A percentile compares a stretch with the other conserved stretches of the same genome.
Evolutionary conservation across 2,329 filamentous ascomycete genomes (phyloP).

Genomic region (Aureobasidium namibiae): DNA sequence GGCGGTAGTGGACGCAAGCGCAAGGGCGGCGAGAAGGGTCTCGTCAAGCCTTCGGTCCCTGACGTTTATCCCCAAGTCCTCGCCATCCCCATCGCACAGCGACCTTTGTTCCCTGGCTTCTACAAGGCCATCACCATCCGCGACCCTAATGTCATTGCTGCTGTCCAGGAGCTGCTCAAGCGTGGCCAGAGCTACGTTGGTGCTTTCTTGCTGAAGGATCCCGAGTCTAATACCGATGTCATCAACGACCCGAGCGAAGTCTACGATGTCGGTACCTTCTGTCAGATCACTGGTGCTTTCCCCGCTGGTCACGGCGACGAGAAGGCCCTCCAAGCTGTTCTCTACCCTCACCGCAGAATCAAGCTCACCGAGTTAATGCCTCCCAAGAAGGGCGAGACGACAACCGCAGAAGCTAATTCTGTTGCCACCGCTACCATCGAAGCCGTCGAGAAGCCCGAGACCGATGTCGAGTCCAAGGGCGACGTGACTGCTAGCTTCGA

Average conservation of each 20-base stretch:
- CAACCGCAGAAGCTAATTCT: constrained; percentile 35
- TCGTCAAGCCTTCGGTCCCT: constrained; percentile 82
- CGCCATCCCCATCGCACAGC: constrained; percentile 89
- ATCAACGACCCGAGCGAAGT: constrained; percentile 88
- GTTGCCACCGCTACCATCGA: constrained; percentile 45
- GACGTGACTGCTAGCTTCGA: constrained; percentile 97
- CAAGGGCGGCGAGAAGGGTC: constrained; percentile 35
- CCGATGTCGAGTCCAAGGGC: constrained; percentile 60
- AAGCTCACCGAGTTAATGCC: constrained; percentile 77
- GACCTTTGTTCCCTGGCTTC: constrained; percentile 92
- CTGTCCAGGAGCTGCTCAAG: constrained; percentile 95
- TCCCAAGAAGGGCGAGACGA: constrained; percentile 44
- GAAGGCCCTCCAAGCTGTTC: constrained; percentile 71
- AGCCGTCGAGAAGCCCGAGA: constrained; percentile 8
- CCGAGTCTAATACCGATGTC: constrained; percentile 84
- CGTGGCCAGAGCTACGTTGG: constrained; percentile 95
- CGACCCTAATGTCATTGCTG: constrained; percentile 81
- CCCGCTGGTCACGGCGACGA: constrained; percentile 75
- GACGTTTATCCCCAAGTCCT: constrained; percentile 97
- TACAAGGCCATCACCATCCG: constrained; percentile 98
- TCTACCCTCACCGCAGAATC: constrained; percentile 93
- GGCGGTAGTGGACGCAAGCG: constrained; percentile 62
- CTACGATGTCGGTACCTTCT: constrained; percentile 93
- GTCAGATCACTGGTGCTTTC: constrained; percentile 94
- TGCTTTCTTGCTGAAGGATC: constrained; percentile 94